phyloP scores from a whole-genome alignment of 345 rosid genomes.

The Eutrema japonicum region DNA sequence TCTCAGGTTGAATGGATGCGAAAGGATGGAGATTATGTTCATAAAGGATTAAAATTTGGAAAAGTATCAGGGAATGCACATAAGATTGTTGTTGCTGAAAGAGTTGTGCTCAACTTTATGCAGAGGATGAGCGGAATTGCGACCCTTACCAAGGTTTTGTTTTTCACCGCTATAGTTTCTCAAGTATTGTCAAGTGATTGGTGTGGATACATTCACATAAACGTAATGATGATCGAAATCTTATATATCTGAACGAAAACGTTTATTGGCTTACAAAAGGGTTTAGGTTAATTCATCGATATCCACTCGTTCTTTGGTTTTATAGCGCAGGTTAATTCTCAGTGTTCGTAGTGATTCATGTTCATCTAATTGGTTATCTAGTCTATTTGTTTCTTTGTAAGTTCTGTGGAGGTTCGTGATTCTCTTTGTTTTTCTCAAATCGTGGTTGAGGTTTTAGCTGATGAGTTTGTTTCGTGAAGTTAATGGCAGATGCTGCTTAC shows the following conservation, averaged over 20 bases:
- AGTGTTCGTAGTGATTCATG: background rate
- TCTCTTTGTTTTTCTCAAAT: background rate
- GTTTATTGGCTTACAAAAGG: background rate
- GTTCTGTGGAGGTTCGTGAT: constrained; percentile 4
- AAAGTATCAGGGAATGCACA: constrained; percentile 90
- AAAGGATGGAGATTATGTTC: constrained; percentile 83
- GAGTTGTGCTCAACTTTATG: constrained; percentile 92
- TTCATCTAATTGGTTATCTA: background rate
- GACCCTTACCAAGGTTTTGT: constrained; percentile 78
- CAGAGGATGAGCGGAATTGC: constrained; percentile 99
- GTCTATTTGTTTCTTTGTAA: background rate
- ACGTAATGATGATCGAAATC: background rate
- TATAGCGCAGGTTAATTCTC: background rate
- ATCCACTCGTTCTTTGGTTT: background rate
- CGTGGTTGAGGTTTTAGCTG: constrained; percentile 4
- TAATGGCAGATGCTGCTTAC: constrained; percentile 90
- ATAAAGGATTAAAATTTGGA: constrained; percentile 87
- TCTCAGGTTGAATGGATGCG: constrained; percentile 82
- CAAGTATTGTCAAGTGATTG: constrained; percentile 9
- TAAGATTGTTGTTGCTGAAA: constrained; percentile 85
- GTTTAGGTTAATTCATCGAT: background rate
- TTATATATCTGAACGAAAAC: background rate
- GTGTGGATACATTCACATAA: constrained; percentile 13
- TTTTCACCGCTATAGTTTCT: background rate
- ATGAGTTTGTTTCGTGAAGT: constrained; percentile 54